Base-by-base conservation (phyloP, 768 basidiomycete species). In the Mycena filopes region DNA sequence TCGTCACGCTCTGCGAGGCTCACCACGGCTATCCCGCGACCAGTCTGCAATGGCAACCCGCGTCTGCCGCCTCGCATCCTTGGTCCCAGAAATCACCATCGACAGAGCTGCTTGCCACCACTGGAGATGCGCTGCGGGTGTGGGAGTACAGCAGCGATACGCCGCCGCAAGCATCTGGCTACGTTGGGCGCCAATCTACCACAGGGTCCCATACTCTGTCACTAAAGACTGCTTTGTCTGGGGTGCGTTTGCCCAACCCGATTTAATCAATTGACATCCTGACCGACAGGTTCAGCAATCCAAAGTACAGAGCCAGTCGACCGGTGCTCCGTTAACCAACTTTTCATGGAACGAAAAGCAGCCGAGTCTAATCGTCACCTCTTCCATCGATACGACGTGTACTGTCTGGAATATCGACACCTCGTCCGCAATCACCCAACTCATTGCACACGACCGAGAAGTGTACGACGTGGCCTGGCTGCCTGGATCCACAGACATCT, bases 401-500 rank as follows among this genome's bases (percentile, higher is more conserved):
- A 99, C 98, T 2, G 93, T 99, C 25, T 99, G 98, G 98, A 98
- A 99, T 77, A 94, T 99, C 74, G 93, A 97, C 72, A 94, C 94
- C 4, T 87, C 89, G 26, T 90, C 92, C 9, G 97, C 98, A 26
- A 88, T 99, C 74, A 99, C 98, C 3, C 98, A 99, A 77, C 88
- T 99, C 65, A 97, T 98, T 73, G 96, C 97, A 0, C 97, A 98
- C 78, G 96, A 98, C 82, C 89, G 94, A 49, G 92, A 96, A 80
- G 96, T 95, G 16, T 97, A 96, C 80, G 96, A 98, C 75, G 96
- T 98, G 43, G 96, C 95, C n/a, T 99, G 98, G 97, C 86, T 98
- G 15, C 98, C 98, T 7, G 88, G 90, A 26, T 96, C 95, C 11
- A 95, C 94, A 15, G 96, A 99, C 75, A 95, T 98, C 69, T 99